phyloP scores from a whole-genome alignment of 2,329 filamentous ascomycete species.

The Anisogramma anomala region DNA sequence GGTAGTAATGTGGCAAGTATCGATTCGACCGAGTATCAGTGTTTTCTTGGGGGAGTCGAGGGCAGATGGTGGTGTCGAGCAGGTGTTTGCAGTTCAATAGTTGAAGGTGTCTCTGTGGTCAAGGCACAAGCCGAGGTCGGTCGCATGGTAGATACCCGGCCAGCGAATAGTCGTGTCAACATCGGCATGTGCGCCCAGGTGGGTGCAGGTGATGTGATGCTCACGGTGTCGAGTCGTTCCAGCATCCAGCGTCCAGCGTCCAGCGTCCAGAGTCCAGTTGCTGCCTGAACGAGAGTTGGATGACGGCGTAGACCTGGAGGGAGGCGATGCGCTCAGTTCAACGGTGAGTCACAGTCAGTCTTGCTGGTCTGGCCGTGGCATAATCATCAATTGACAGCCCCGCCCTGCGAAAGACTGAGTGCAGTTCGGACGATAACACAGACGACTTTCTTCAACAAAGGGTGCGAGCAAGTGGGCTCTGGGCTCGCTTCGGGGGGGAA shows the following conservation, averaged over 20 bases:
- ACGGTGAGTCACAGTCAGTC: neutral
- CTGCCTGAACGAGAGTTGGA: too few relatives aligned
- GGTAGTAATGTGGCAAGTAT: neutral
- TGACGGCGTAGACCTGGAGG: slow-evolving; percentile 10
- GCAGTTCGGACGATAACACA: neutral
- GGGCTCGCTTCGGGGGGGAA: neutral
- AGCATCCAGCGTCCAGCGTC: too few relatives aligned
- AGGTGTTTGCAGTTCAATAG: neutral
- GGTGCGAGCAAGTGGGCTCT: neutral
- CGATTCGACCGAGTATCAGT: neutral
- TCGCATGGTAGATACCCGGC: neutral
- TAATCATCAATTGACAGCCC: neutral
- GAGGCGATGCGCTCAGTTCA: slow-evolving; percentile 6
- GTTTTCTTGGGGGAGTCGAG: neutral
- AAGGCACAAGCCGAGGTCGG: neutral
- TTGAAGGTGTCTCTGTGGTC: neutral
- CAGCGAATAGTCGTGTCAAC: neutral
- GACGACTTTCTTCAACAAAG: neutral
- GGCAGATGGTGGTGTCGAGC: neutral
- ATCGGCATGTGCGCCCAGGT: neutral
- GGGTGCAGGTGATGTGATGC: neutral
- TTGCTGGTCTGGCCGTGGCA: slow-evolving; percentile 1
- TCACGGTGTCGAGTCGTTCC: neutral
- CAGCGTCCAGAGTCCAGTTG: too few relatives aligned
- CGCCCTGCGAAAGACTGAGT: slow-evolving; percentile 4